Base-by-base conservation (phyloP, 495 filamentous ascomycete species). In the Lasiosphaeria ovina region DNA sequence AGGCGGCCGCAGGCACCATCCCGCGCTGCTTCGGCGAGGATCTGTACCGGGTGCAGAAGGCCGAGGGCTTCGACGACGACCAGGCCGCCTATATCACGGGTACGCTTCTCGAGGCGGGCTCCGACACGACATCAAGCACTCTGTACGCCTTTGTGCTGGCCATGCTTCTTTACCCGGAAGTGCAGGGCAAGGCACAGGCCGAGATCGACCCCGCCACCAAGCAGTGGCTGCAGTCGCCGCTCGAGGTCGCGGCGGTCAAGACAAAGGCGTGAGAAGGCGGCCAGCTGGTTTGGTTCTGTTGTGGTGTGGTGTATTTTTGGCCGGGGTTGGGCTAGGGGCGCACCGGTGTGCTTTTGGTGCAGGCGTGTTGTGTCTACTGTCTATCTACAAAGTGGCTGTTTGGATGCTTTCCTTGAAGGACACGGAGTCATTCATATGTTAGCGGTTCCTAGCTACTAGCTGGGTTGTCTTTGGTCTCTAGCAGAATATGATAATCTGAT, bases 101-200 rank as follows among this genome's bases (percentile, higher is more conserved):
- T n/a, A 76, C 77, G 0, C 63, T 88, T 0, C 81, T 85, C 38
- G 75, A 80, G 32, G 85, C 80, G 9, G 86, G 85, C 5, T 80
- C 82, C 24, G 86, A 88, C 62, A 87, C 84, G 62, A 76, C 74
- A 17, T 72, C 79, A 11, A 69, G 66, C 54, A 75, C 73, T 6
- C 72, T 89, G 35, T 79, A 80, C 65, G 82, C 78, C 16, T 85
- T 84, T 50, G 76, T 88, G 38, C 81, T 87, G 33, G 86, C 83
- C 36, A 78, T 89, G 77, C 67, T 72, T 44, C 73, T 74, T 59
- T 86, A 75, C 50, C 79, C 79, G 9, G 71, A 80, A 34, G 75
- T 81, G 16, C 74, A 77, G 45, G 69, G 69, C 42, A 75, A 77
- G 50, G 81, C 78, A 9, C 83, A 86, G 60, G 76, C 72, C 32